Evolutionary conservation across 1,284 basidiomycete genomes (phyloP), one percentile per base, ranked within the genome.

Genomic region (Anthracocystis panici-leucophaei): DNA sequence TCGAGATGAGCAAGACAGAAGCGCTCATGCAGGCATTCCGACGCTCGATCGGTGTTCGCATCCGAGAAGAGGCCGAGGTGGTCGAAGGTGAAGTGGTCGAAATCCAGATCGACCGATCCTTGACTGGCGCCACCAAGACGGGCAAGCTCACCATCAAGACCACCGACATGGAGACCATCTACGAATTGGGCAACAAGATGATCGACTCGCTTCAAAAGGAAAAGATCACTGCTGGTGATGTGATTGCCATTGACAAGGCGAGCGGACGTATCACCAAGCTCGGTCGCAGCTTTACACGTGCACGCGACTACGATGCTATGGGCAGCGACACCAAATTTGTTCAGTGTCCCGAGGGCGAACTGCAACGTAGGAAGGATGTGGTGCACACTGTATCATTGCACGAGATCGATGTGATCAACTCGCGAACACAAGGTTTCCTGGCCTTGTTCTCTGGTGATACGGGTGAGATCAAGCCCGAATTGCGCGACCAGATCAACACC

Each of bases 341-440:
- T 3, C 94, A 96, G 88, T 97, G 94, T 85, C 96, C 96, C 11
- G 95, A 97, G 78, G 96, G 96, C 64, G 96, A 99, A 87, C 91
- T 99, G 63, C 96, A 99, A 88, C 95, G 94, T 80, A 91, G 95
- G 75, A 95, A 94, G 88, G 94, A 97, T 87, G 93, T 98, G 42
- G 92, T 95, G 6, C 96, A 99, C 86, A 97, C 95, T 0, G 95
- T 99, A 11, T 95, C 95, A 2, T 88, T 99, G 29, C 97, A 98
- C 87, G 97, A 99, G 87, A 99, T 99, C 81, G 97, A 99, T 83
- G 96, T 98, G 57, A 98, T 99, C 89, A 99, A 99, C 88, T 95
- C 93, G 77, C 90, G 96, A 55, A 98, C 96, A 23, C 97, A 99
- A 88, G 96, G 89, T 12, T 90, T 90, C 86, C 82, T 90, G 12